Evolutionary conservation across 768 basidiomycete species (phyloP).

Genomic region (Galerina marginata): DNA sequence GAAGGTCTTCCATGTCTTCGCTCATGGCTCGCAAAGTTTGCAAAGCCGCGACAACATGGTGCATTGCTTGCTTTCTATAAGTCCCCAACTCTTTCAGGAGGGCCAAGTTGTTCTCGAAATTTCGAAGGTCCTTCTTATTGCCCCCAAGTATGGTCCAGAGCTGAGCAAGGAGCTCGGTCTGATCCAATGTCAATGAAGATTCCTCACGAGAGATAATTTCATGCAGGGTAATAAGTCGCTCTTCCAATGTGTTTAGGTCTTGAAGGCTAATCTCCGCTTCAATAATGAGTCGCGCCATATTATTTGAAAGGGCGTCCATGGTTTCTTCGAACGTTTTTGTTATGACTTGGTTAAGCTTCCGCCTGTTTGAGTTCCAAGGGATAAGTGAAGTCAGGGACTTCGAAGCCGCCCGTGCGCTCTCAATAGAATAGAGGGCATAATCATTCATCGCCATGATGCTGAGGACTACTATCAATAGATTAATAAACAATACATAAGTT

Average conservation of each 20-base stretch:
- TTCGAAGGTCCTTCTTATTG: slow-evolving; percentile 54
- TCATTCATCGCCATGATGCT: slow-evolving; percentile 80
- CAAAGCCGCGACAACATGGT: slow-evolving; percentile 69
- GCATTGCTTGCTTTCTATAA: slow-evolving; percentile 66
- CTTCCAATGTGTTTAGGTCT: slow-evolving; percentile 68
- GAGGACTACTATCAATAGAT: slow-evolving; percentile 7
- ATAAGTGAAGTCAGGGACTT: slow-evolving; percentile 42
- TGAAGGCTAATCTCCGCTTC: slow-evolving; percentile 65
- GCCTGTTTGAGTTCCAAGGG: slow-evolving; percentile 40
- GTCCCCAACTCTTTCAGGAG: slow-evolving; percentile 59
- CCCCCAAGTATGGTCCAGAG: slow-evolving; percentile 77
- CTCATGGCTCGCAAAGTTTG: slow-evolving; percentile 67
- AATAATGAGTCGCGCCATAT: slow-evolving; percentile 62
- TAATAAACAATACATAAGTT: background rate
- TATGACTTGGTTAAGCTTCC: slow-evolving; percentile 50
- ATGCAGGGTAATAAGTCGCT: slow-evolving; percentile 58
- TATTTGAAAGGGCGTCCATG: slow-evolving; percentile 60
- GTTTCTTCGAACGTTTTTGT: slow-evolving; percentile 61
- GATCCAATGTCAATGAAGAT: slow-evolving; percentile 44
- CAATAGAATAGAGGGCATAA: slow-evolving; percentile 67
- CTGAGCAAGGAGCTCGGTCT: slow-evolving; percentile 60
- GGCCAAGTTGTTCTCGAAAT: slow-evolving; percentile 53
- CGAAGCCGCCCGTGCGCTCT: slow-evolving; percentile 38
- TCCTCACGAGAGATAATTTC: slow-evolving; percentile 68
- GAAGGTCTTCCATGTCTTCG: slow-evolving; percentile 77